Evolutionary conservation across 768 basidiomycete genomes (phyloP).

Genomic region (Phaffia tasmanica): DNA sequence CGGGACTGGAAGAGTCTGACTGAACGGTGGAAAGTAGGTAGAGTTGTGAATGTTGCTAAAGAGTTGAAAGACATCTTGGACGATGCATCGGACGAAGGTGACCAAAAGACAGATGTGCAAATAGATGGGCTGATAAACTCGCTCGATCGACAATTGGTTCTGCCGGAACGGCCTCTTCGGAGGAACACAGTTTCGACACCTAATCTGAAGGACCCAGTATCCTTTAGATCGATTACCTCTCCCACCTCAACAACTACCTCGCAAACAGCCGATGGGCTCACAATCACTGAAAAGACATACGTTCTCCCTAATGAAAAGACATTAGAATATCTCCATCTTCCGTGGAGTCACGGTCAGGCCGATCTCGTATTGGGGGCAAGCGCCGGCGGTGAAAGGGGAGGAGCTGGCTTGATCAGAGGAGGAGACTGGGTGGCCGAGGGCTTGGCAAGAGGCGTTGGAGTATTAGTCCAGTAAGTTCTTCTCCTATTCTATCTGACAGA

Average conservation of each 20-base stretch:
- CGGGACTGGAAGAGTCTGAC: constrained; percentile 46
- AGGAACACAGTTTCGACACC: constrained; percentile 13
- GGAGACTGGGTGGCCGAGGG: constrained; percentile 74
- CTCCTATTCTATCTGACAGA: constrained; percentile 4
- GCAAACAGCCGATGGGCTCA: constrained; percentile 44
- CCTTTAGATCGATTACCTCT: constrained; percentile 10
- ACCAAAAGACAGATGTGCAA: background rate
- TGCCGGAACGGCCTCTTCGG: background rate
- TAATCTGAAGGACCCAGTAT: constrained; percentile 7
- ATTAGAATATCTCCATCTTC: constrained; percentile 41
- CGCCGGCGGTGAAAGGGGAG: constrained; percentile 31
- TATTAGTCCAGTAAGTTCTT: constrained; percentile 64
- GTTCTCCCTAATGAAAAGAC: constrained; percentile 25
- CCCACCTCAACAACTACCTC: constrained; percentile 29
- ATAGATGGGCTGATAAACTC: background rate
- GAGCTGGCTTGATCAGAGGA: constrained; percentile 60
- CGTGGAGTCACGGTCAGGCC: constrained; percentile 89
- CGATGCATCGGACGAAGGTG: constrained; percentile 42
- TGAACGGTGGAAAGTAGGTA: constrained; percentile 28
- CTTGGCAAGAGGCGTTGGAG: constrained; percentile 60
- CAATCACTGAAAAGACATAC: constrained; percentile 30
- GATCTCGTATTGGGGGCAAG: constrained; percentile 47
- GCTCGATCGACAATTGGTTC: background rate
- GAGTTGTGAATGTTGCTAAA: constrained; percentile 85
- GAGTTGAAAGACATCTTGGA: constrained; percentile 48